A percentile compares a stretch with the other conserved stretches of the same genome.
phyloP scores from a whole-genome alignment of 2,329 filamentous ascomycete genomes.

The Colletotrichum orchidophilum region DNA sequence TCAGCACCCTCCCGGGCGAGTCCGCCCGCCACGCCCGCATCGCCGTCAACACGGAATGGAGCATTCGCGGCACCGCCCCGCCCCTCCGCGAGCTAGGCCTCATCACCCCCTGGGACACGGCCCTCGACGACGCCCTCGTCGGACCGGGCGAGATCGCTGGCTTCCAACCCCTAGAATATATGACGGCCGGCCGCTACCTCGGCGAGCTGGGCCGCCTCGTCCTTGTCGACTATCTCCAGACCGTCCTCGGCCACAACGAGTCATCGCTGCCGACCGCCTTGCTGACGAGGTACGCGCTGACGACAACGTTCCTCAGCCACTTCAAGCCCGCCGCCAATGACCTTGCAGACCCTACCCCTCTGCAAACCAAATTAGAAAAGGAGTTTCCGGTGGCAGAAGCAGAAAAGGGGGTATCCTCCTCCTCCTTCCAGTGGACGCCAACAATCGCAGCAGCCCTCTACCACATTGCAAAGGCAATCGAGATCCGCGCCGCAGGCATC shows the following conservation, averaged over 20 bases:
- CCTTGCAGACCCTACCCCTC: conserved; percentile 39
- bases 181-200: conserved; percentile 82
- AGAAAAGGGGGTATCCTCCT: conserved; percentile 4
- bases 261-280: conserved; percentile 64
- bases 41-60: conserved; percentile 86
- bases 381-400: conserved; percentile 59
- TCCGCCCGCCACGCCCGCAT: conserved; percentile 66
- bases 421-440: conserved; percentile 69
- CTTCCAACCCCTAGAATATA: conserved; percentile 86
- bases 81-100: conserved; percentile 71
- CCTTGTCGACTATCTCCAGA: conserved; percentile 71
- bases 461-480: conserved; percentile 74
- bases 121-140: conserved; percentile 74
- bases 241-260: conserved; percentile 47
- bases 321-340: conserved; percentile 64
- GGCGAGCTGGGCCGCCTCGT: conserved; percentile 80
- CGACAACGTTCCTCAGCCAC: conserved; percentile 78
- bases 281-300: conserved; percentile 68
- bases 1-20: conserved; percentile 59
- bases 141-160: conserved; percentile 73
- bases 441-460: conserved; percentile 68
- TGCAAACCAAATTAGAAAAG: conserved; percentile 56
- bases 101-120: conserved; percentile 75
- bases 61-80: conserved; percentile 77
- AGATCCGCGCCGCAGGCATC: conserved; percentile 77